Base-by-base conservation (phyloP, 805 yeast species). In the Ogataea salicorniae region DNA sequence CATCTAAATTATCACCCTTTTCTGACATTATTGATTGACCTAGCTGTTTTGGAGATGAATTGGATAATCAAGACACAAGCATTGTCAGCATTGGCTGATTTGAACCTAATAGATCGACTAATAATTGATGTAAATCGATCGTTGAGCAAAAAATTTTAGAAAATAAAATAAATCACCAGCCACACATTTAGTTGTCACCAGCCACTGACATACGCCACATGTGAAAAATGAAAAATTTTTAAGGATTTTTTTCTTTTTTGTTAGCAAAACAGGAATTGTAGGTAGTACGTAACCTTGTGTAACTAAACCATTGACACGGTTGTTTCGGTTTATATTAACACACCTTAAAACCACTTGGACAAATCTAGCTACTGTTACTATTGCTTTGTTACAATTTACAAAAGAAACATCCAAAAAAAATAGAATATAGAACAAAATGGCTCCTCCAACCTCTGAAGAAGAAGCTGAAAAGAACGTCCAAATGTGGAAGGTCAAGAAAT, bases 401-500 rank as follows among this genome's bases (percentile, higher is more conserved):
- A 9, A 11, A 9, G 1, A 26, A 9, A 26, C 13, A 9, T 26
- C 31, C 31, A 26, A 5, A 9, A 9, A 11, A 26, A 9, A 26
- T 38, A 13, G 13, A 39, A 31, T 8, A 35, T 23, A 20, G 5
- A n/a, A 22, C 54, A 64, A 54, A 41, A 69, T 68, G 73, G 69
- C 70, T 41, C 67, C 70, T 40, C 55, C 58, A 41, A 48, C 53
- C 41, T 42, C 57, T 15, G 77, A 82, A 58, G 96, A 89, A 51
- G 97, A 90, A 57, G 94, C 95, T 45, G 99, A 94, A 67, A 90
- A 87, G 74, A 92, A 91, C 74, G 92, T 94, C 67, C 96, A 94
- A 75, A 91, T 94, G 76, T 94, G 99, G 99, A 94, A 94, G 82
- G 83, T 94, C 77, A 92, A 91, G 77, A 94, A 94, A 73, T 78